These are phyloP conservation scores for Fagopyrum homotropicum DNA, from an alignment of 148 eudicot genomes.

Conservation along the genomic window DNA sequence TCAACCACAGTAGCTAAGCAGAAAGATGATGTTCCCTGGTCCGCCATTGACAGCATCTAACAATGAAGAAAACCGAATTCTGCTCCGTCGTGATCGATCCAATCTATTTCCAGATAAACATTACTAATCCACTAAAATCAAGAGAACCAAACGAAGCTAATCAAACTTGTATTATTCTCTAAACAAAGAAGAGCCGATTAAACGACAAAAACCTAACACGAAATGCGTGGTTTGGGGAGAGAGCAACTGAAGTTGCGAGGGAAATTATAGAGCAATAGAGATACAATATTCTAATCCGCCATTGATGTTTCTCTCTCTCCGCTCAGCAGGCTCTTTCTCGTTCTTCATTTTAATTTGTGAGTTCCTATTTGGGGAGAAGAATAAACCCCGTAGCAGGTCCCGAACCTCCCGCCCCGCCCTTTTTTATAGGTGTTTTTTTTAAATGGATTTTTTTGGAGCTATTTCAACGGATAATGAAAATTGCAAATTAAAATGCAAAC, in stretches of 20 bases:
- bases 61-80: constrained; percentile 20
- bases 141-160: not conserved
- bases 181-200: not conserved
- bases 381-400: not conserved
- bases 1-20: constrained; percentile 57
- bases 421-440: not conserved
- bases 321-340: not conserved
- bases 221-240: not conserved
- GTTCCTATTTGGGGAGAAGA: not conserved
- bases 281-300: not conserved
- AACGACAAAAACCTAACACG: not conserved
- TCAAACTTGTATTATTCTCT: not conserved
- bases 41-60: constrained; percentile 39
- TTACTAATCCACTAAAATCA: not conserved
- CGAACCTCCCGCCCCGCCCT: constrained; percentile 12
- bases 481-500: not conserved
- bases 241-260: not conserved
- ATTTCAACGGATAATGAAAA: not conserved
- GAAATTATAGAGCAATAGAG: constrained; percentile 1
- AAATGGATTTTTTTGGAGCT: not conserved
- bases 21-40: constrained; percentile 40
- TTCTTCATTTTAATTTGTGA: not conserved
- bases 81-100: not conserved
- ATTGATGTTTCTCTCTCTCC: not conserved
- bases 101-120: not conserved